These are phyloP conservation scores for Stephania japonica DNA, from an alignment of 164 flowering plant genomes.

Conservation along the genomic window DNA sequence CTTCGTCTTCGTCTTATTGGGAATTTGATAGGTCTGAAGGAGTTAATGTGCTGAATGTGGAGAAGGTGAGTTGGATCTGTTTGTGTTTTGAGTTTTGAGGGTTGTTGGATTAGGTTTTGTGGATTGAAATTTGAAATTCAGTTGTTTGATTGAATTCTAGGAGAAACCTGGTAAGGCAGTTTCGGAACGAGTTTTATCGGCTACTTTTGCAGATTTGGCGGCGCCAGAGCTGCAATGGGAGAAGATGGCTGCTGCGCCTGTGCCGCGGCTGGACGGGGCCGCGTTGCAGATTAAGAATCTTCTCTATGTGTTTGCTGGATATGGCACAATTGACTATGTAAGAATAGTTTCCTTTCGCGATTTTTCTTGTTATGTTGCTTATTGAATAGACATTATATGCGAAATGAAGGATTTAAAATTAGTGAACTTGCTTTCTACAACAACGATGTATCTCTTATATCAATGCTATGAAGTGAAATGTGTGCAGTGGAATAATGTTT, in stretches of 20 bases:
- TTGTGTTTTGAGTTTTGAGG: not conserved
- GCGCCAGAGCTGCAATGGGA: constrained; percentile 80
- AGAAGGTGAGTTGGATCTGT: constrained; percentile 11
- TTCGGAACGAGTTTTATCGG: constrained; percentile 36
- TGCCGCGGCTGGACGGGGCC: constrained; percentile 84
- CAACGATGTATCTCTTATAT: not conserved
- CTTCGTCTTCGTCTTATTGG: constrained; percentile 41
- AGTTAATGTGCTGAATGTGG: constrained; percentile 7
- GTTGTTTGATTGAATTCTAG: constrained; percentile 17
- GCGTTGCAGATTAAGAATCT: constrained; percentile 73
- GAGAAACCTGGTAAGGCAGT: not conserved
- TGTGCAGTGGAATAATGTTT: not conserved
- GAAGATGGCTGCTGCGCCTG: constrained; percentile 72
- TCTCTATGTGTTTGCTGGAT: constrained; percentile 79
- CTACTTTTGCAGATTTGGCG: constrained; percentile 73
- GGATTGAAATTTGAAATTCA: not conserved
- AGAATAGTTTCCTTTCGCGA: constrained; percentile 16
- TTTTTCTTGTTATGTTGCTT: not conserved
- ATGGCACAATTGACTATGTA: constrained; percentile 66
- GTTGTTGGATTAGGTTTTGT: not conserved
- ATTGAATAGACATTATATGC: not conserved
- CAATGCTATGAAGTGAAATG: not conserved
- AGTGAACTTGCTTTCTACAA: not conserved
- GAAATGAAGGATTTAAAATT: not conserved
- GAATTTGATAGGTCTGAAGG: constrained; percentile 10